Conservation (phyloP, 305 asterid species). For the Fraxinus sp. region DNA sequence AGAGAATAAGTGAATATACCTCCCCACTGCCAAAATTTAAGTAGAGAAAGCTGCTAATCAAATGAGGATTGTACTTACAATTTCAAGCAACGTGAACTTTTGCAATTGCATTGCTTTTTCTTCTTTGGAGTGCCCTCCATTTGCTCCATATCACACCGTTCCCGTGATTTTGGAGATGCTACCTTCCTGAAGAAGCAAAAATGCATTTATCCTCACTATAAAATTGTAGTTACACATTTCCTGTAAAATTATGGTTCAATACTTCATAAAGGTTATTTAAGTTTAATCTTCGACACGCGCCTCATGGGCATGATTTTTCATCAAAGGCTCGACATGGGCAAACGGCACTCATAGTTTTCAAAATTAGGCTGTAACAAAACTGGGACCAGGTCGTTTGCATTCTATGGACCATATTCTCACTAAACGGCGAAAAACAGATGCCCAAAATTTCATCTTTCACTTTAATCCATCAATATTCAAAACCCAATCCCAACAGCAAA, state of each 20-base stretch:
- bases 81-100: constrained; percentile 70
- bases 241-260: constrained; percentile 1
- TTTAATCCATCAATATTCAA: not conserved
- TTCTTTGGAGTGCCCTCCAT: constrained; percentile 64
- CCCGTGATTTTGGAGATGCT: constrained; percentile 47
- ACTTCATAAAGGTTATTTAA: not conserved
- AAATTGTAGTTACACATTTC: not conserved
- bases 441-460: not conserved
- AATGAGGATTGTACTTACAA: constrained; percentile 48
- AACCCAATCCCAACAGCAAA: not conserved
- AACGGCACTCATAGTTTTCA: not conserved
- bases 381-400: not conserved
- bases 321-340: not conserved
- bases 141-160: constrained; percentile 30
- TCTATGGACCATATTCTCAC: not conserved
- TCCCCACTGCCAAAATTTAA: not conserved
- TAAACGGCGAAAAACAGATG: not conserved
- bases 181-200: constrained; percentile 34
- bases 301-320: not conserved
- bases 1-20: not conserved
- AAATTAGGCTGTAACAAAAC: not conserved
- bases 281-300: not conserved
- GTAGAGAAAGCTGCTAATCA: constrained; percentile 1
- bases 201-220: not conserved
- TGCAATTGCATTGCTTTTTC: constrained; percentile 73